Percentiles rank a stretch among this genome's conserved stretches.
phyloP scores from a whole-genome alignment of 768 basidiomycete genomes.

The Lactarius quietus region DNA sequence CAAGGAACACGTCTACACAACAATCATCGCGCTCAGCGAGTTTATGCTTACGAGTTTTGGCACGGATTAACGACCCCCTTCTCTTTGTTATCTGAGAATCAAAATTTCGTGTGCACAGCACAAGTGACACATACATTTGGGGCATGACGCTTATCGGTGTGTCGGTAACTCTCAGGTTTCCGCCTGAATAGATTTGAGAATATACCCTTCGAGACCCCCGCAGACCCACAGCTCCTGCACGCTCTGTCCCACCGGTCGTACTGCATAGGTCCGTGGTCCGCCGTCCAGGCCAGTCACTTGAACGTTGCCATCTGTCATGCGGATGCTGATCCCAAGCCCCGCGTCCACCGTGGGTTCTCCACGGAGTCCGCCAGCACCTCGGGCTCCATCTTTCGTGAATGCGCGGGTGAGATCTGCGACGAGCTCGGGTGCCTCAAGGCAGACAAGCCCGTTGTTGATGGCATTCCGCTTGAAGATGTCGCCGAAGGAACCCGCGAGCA shows the following conservation, averaged over 20 bases:
- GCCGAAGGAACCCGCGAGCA: conserved; percentile 97
- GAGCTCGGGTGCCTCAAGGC: conserved; percentile 88
- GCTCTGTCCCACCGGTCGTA: conserved; percentile 82
- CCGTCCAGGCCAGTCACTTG: conserved; percentile 41
- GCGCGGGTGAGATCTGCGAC: conserved; percentile 75
- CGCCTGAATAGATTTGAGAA: conserved; percentile 63
- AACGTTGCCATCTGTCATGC: conserved; percentile 69
- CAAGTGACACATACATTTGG: background rate
- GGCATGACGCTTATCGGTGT: background rate
- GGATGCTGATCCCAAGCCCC: conserved; percentile 59
- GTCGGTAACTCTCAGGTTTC: conserved; percentile 22
- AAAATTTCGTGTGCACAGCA: background rate
- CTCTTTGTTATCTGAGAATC: background rate
- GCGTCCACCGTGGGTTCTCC: conserved; percentile 84
- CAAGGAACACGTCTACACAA: background rate
- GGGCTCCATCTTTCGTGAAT: conserved; percentile 68
- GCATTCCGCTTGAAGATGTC: conserved; percentile 99
- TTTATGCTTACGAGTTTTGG: background rate
- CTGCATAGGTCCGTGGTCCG: conserved; percentile 55
- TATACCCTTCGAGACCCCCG: conserved; percentile 90
- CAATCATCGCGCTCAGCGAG: background rate
- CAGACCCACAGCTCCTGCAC: conserved; percentile 98
- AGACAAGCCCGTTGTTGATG: conserved; percentile 97
- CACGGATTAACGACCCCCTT: background rate
- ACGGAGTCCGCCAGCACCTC: conserved; percentile 73